These are phyloP conservation scores for Ganoderma boninense DNA, from an alignment of 1,284 basidiomycete genomes.

Conservation along the genomic window DNA sequence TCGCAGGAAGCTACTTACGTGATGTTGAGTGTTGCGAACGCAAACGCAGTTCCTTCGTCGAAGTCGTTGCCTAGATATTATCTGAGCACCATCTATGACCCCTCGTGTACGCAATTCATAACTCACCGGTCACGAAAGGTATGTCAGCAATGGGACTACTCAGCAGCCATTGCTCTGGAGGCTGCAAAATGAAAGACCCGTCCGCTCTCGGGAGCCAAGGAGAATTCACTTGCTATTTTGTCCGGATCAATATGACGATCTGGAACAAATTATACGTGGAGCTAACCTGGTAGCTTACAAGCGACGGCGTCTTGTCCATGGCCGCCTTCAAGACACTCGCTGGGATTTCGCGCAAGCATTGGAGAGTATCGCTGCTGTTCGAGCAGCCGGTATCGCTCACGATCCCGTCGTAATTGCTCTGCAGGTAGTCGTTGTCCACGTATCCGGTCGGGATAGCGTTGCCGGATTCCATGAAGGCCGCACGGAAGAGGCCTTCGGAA, in stretches of 20 bases:
- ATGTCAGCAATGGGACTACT: slow-evolving; percentile 33
- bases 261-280: neutral
- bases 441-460: slow-evolving; percentile 40
- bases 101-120: neutral
- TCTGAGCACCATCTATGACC: neutral
- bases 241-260: no score
- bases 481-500: slow-evolving; percentile 42
- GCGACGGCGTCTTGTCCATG: slow-evolving; percentile 41
- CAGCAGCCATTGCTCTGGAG: slow-evolving; percentile 18
- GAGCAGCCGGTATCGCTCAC: slow-evolving; percentile 44
- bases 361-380: slow-evolving; percentile 44
- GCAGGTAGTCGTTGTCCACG: slow-evolving; percentile 36
- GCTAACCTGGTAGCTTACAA: slow-evolving; percentile 39
- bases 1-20: slow-evolving; percentile 22
- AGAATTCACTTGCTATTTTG: slow-evolving; percentile 18
- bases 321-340: slow-evolving; percentile 42
- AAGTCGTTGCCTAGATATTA: slow-evolving; percentile 38
- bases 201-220: slow-evolving; percentile 50
- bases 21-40: slow-evolving; percentile 34
- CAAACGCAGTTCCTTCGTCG: slow-evolving; percentile 45
- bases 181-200: slow-evolving; percentile 44
- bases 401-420: slow-evolving; percentile 46
- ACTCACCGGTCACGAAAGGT: slow-evolving; percentile 37
- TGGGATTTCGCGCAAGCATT: slow-evolving; percentile 49
- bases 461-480: slow-evolving; percentile 48